A percentile compares a stretch with the other conserved stretches of the same genome.
Evolutionary conservation across 345 rosid species (phyloP).

Genomic region (Aquilaria malaccensis): DNA sequence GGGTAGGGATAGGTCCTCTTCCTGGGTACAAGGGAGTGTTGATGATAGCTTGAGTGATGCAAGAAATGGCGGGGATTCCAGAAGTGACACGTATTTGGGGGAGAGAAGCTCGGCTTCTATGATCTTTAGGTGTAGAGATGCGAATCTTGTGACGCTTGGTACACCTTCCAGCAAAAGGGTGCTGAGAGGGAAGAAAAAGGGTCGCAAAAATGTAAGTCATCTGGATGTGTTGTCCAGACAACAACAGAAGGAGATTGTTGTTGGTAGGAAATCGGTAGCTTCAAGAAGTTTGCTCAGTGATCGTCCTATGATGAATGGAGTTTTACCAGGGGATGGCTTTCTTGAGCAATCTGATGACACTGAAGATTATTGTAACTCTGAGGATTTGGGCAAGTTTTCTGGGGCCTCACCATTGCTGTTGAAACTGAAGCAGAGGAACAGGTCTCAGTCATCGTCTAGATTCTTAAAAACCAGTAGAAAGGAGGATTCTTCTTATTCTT

Average conservation of each 20-base stretch:
- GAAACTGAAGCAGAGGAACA: conserved; percentile 54
- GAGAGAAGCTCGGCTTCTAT: conserved; percentile 39
- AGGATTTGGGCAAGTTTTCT: conserved; percentile 44
- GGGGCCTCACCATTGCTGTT: conserved; percentile 64
- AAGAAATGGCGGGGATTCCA: conserved; percentile 48
- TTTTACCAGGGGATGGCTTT: conserved; percentile 37
- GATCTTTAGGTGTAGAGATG: conserved; percentile 53
- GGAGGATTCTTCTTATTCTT: conserved; percentile 71
- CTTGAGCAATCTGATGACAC: conserved; percentile 62
- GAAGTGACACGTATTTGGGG: conserved; percentile 41
- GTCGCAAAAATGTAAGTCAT: conserved; percentile 39
- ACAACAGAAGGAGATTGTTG: conserved; percentile 33
- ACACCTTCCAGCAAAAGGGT: conserved; percentile 34
- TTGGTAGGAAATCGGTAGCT: conserved; percentile 23
- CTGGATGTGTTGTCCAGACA: conserved; percentile 40
- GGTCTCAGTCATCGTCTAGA: conserved; percentile 53
- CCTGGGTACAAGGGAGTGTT: conserved; percentile 45
- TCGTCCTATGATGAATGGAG: conserved; percentile 33
- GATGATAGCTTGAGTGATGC: conserved; percentile 75
- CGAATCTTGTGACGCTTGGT: conserved; percentile 34
- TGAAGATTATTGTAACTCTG: conserved; percentile 53
- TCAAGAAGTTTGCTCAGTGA: conserved; percentile 29
- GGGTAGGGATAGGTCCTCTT: conserved; percentile 31
- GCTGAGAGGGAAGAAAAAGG: conserved; percentile 38
- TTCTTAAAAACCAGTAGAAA: conserved; percentile 41